Evolutionary conservation across 169 alveolate species (phyloP).

Genomic region (Babesia bigemina): DNA sequence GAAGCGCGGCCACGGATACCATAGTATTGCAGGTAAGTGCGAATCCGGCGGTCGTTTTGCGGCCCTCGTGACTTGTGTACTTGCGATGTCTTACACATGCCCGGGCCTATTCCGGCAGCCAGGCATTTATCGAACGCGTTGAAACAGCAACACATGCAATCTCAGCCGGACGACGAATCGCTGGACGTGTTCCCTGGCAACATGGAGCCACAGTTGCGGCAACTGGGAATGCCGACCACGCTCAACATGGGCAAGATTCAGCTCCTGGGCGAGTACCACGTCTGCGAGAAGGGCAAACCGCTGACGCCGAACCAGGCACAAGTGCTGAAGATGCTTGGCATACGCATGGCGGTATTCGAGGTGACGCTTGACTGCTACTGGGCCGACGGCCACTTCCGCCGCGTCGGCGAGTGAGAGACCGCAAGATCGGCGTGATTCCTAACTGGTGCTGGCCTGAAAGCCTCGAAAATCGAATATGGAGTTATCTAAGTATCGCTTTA

Average conservation of each 20-base stretch:
- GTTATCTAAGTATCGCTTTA: too few species aligned
- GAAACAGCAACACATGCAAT: not conserved
- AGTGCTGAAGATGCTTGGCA: constrained; percentile 57
- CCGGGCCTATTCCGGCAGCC: not conserved
- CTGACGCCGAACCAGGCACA: constrained; percentile 62
- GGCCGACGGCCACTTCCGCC: constrained; percentile 49
- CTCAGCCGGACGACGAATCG: constrained; percentile 40
- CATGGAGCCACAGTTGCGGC: constrained; percentile 69
- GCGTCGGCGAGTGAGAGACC: not conserved
- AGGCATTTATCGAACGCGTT: not conserved
- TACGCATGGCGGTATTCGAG: constrained; percentile 53
- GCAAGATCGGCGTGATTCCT: not conserved
- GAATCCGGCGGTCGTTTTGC: not conserved
- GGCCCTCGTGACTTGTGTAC: not conserved
- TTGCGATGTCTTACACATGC: not conserved
- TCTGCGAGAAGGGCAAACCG: constrained; percentile 54
- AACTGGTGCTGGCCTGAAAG: too few species aligned
- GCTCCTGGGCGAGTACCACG: constrained; percentile 53
- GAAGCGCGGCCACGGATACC: constrained; percentile 47
- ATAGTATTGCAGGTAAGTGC: constrained; percentile 48
- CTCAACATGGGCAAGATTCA: constrained; percentile 61
- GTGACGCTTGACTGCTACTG: constrained; percentile 32
- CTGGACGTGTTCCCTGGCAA: constrained; percentile 59
- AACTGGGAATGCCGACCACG: constrained; percentile 61
- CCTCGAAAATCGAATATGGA: too few species aligned